Evolutionary conservation across 2,329 filamentous ascomycete genomes (phyloP).

Genomic region (Hymenoscyphus albidus): DNA sequence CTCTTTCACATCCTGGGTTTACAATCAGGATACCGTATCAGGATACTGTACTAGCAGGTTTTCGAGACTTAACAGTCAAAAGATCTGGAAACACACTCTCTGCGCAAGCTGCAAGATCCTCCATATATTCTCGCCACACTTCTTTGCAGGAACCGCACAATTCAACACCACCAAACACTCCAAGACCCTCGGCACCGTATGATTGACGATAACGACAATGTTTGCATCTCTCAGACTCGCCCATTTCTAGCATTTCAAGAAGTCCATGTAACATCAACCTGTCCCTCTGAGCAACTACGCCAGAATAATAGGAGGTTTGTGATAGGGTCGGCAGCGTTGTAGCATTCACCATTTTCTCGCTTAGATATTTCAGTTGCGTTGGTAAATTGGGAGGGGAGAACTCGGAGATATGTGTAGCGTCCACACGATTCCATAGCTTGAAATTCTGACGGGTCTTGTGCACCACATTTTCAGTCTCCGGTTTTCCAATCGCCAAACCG

Average conservation of each 20-base stretch:
- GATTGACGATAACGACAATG: background rate
- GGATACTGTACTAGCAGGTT: too few relatives aligned
- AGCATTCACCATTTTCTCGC: background rate
- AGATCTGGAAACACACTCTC: background rate
- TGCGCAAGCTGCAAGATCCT: background rate
- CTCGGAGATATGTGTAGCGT: background rate
- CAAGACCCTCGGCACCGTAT: background rate
- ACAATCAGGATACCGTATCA: too few relatives aligned
- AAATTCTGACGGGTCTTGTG: background rate
- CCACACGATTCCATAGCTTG: slow-evolving; percentile 2
- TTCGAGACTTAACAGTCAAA: background rate
- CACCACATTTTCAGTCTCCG: background rate
- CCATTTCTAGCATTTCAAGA: background rate
- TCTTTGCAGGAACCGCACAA: background rate
- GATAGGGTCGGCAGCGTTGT: background rate
- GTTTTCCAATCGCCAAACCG: background rate
- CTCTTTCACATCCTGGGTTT: too few relatives aligned
- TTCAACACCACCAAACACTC: background rate
- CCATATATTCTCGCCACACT: background rate
- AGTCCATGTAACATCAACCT: slow-evolving; percentile 4
- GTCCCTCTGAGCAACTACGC: background rate
- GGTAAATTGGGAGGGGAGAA: too few relatives aligned
- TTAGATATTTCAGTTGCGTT: background rate
- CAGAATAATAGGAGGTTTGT: background rate
- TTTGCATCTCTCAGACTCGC: background rate